Evolutionary conservation across 176 grass and related monocot species (phyloP).

Genomic region (Ampelocalamus luodianensis): DNA sequence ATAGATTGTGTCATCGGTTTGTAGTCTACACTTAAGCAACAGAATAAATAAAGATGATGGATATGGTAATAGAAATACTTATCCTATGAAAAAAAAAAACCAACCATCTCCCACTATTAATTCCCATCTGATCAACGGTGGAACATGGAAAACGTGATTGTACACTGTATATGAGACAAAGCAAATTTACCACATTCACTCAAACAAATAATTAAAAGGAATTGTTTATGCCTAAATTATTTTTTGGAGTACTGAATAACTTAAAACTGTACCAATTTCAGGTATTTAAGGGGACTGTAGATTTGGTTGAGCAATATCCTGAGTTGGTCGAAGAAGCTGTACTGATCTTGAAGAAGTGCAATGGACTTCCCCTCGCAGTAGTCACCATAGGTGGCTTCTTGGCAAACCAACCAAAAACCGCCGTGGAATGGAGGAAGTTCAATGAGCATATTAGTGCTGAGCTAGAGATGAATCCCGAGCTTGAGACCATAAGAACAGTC

Average conservation of each 20-base stretch:
- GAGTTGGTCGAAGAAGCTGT: not conserved
- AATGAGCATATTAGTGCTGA: slow-evolving; percentile 34
- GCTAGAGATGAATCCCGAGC: slow-evolving; percentile 22
- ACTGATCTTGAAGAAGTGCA: slow-evolving; percentile 35
- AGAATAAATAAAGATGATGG: too few relatives aligned
- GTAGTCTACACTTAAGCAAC: too few relatives aligned
- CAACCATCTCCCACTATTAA: too few relatives aligned
- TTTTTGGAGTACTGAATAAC: not conserved
- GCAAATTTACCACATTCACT: too few relatives aligned
- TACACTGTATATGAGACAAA: too few relatives aligned
- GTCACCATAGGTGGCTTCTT: slow-evolving; percentile 48
- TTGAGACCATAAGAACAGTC: not conserved
- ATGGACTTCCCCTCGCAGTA: slow-evolving; percentile 46
- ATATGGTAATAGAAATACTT: too few relatives aligned
- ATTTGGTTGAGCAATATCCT: slow-evolving; percentile 3
- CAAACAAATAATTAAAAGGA: too few relatives aligned
- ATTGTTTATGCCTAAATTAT: too few relatives aligned
- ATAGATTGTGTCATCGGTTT: too few relatives aligned
- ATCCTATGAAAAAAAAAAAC: too few relatives aligned
- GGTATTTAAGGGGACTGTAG: not conserved
- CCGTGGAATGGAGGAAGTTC: slow-evolving; percentile 7
- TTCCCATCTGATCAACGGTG: too few relatives aligned
- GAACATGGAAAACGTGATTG: too few relatives aligned
- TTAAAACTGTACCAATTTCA: not conserved
- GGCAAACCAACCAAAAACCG: slow-evolving; percentile 2